Evolutionary conservation across 129 eudicot species (phyloP).

Genomic region (Flaveria robusta): DNA sequence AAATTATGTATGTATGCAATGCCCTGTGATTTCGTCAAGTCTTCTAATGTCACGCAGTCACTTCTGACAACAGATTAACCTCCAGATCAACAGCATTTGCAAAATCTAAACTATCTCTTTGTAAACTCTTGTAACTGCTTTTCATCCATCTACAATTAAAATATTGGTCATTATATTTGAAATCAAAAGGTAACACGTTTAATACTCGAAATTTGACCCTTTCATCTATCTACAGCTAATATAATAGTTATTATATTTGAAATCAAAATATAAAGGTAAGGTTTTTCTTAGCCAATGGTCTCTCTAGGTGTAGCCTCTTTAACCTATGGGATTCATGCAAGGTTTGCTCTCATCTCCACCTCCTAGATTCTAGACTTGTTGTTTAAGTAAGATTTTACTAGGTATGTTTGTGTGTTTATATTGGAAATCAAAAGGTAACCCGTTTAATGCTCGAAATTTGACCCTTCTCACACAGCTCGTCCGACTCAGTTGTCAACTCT

Average conservation of each 20-base stretch:
- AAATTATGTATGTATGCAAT: background rate
- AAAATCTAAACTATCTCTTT: too few species aligned
- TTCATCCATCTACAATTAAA: constrained; percentile 12
- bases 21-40: background rate
- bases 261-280: too few species aligned
- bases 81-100: constrained; percentile 13
- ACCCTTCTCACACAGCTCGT: background rate
- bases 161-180: constrained; percentile 3
- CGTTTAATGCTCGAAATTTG: background rate
- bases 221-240: background rate
- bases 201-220: background rate
- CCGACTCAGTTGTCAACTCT: background rate
- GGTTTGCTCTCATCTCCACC: too few species aligned
- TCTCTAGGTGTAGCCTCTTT: too few species aligned
- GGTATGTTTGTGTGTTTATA: background rate
- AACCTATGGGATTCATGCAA: too few species aligned
- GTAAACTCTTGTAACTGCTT: background rate
- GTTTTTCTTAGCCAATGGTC: too few species aligned
- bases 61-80: background rate
- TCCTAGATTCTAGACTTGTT: too few species aligned
- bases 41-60: background rate
- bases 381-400: too few species aligned
- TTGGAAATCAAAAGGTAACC: background rate
- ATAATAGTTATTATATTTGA: too few species aligned
- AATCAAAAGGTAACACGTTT: background rate